phyloP scores from a whole-genome alignment of 495 filamentous ascomycete genomes.

The Tuber umbilicatum region DNA sequence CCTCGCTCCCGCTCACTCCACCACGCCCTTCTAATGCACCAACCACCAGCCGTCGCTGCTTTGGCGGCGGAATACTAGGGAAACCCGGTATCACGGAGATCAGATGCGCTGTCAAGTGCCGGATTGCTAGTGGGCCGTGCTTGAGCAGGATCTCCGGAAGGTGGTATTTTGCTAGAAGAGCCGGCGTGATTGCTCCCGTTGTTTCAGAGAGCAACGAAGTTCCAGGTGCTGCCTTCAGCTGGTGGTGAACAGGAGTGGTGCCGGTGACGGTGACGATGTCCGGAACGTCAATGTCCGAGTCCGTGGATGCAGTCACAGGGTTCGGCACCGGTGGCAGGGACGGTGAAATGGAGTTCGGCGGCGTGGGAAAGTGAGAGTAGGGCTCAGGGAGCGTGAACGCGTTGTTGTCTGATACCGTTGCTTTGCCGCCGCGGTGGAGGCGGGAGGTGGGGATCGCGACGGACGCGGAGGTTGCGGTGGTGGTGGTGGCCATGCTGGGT shows the following conservation, averaged over 20 bases:
- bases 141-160: conserved; percentile 82
- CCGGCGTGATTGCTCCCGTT: conserved; percentile 73
- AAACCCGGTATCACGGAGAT: conserved; percentile 92
- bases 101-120: conserved; percentile 86
- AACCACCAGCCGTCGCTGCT: conserved; percentile 62
- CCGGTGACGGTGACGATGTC: conserved; percentile 61
- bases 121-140: conserved; percentile 86
- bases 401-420: conserved; percentile 37
- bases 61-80: conserved; percentile 80
- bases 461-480: conserved; percentile 26
- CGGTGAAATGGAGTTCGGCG: conserved; percentile 93
- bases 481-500: conserved; percentile 30
- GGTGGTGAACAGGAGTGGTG: conserved; percentile 43
- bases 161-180: conserved; percentile 82
- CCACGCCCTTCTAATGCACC: conserved; percentile 40
- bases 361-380: conserved; percentile 67
- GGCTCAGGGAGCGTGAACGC: conserved; percentile 33
- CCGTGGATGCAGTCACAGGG: conserved; percentile 50
- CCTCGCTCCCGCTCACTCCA: conserved; percentile 39
- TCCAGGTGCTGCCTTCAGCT: conserved; percentile 46
- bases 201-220: conserved; percentile 52
- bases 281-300: conserved; percentile 68
- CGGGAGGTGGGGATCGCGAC: conserved; percentile 35
- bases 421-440: conserved; percentile 36
- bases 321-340: conserved; percentile 65